Conservation (phyloP, 495 filamentous ascomycete genomes). For the Cudoniella acicularis region DNA sequence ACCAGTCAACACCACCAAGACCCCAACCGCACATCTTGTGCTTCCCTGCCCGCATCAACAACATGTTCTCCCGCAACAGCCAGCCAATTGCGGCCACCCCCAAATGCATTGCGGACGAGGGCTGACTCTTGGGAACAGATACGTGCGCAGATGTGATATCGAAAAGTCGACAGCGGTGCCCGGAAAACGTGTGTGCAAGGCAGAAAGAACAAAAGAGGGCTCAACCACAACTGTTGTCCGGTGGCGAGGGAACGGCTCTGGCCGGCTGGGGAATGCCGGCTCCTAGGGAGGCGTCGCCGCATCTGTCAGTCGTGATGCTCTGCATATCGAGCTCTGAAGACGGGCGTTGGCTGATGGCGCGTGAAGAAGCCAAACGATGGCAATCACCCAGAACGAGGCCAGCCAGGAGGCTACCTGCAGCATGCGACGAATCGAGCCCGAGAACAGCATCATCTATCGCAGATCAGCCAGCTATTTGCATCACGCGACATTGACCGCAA, state of each 20-base stretch:
- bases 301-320: not conserved
- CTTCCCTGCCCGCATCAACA: not conserved
- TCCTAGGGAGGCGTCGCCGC: not conserved
- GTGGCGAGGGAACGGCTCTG: not conserved
- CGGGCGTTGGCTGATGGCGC: not conserved
- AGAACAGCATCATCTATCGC: not conserved
- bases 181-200: not conserved
- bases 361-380: not conserved
- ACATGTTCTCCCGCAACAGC: not conserved
- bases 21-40: not conserved
- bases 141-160: not conserved
- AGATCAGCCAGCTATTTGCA: not conserved
- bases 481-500: not conserved
- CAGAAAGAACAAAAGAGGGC: not conserved
- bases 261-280: not conserved
- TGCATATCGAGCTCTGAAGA: not conserved
- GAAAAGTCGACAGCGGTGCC: not conserved
- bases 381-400: not conserved
- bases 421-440: not conserved
- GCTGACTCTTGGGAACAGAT: not conserved
- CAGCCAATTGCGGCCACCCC: not conserved
- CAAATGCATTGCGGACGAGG: not conserved
- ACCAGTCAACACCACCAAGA: not conserved
- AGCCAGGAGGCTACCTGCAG: not conserved
- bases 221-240: not conserved